Evolutionary conservation across 148 eudicot species (phyloP).

Genomic region (Silene uniflora): DNA sequence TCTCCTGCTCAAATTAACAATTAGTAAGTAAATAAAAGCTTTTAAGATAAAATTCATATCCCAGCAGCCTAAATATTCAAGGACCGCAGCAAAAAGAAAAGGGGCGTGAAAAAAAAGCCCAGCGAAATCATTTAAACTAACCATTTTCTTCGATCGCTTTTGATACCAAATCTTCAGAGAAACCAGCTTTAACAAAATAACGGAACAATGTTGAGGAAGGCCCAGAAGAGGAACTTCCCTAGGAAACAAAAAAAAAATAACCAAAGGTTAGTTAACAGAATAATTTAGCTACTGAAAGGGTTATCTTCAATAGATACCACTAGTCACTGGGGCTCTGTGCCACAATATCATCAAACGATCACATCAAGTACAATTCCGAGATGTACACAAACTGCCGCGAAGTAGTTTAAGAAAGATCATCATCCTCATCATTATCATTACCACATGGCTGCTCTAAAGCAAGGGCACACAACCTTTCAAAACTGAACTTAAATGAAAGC

Average conservation of each 20-base stretch:
- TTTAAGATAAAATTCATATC: not conserved
- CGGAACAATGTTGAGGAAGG: constrained; percentile 41
- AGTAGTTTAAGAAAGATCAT: not conserved
- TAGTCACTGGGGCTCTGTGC: not conserved
- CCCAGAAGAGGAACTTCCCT: constrained; percentile 69
- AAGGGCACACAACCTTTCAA: not conserved
- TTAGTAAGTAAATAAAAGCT: constrained; percentile 17
- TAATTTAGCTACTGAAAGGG: constrained; percentile 1
- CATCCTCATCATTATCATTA: not conserved
- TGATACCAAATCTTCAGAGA: constrained; percentile 46
- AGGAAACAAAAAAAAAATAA: constrained; percentile 2
- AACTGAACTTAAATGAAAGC: not conserved
- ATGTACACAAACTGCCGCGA: not conserved
- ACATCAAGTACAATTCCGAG: not conserved
- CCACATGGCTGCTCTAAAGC: not conserved
- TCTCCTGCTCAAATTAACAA: constrained; percentile 34
- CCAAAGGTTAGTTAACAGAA: constrained; percentile 4
- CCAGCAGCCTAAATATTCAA: not conserved
- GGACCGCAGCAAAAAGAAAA: constrained; percentile 1
- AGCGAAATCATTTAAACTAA: constrained; percentile 18
- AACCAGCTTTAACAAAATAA: constrained; percentile 57
- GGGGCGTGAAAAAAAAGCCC: not conserved
- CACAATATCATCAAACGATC: too few species aligned
- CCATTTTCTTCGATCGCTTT: constrained; percentile 67
- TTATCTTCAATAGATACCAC: constrained; percentile 10